Evolutionary conservation across 2,329 filamentous ascomycete species (phyloP).

Genomic region (Plectosphaerella cucumerina): DNA sequence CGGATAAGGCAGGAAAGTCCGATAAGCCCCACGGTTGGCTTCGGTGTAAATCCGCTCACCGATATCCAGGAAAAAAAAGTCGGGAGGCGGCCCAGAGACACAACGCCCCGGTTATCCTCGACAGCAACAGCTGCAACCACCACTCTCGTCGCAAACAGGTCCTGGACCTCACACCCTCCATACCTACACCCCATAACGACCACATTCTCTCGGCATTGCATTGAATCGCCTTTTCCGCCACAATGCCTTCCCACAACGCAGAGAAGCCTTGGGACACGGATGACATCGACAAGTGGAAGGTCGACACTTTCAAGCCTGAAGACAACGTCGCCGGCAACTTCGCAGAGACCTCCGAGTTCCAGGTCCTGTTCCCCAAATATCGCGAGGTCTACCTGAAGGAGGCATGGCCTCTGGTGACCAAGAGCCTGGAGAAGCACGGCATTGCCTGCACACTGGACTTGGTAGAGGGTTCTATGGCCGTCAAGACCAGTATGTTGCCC

Average conservation of each 20-base stretch:
- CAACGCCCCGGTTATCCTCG: no score
- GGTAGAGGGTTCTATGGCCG: conserved; percentile 93
- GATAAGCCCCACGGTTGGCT: no score
- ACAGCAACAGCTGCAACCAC: no score
- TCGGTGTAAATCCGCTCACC: no score
- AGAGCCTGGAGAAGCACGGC: conserved; percentile 78
- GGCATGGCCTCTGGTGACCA: conserved; percentile 87
- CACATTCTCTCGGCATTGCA: no score
- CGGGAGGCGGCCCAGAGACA: no score
- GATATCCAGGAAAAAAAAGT: no score
- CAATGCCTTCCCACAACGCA: conserved; percentile 82
- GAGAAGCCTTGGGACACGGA: conserved; percentile 96
- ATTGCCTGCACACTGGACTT: conserved; percentile 91
- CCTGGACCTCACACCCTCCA: no score
- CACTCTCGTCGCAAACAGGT: no score
- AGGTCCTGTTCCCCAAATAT: conserved; percentile 89
- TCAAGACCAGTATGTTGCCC: conserved; percentile 76
- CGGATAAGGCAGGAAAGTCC: no score
- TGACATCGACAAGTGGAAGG: conserved; percentile 96
- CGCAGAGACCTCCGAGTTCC: conserved; percentile 88
- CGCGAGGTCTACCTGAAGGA: conserved; percentile 91
- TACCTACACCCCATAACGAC: no score
- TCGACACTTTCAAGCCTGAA: conserved; percentile 78
- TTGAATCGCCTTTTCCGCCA: not conserved
- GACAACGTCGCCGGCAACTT: conserved; percentile 86